phyloP scores from a whole-genome alignment of 176 grass and related monocot species.

The Cenchrus americanus region DNA sequence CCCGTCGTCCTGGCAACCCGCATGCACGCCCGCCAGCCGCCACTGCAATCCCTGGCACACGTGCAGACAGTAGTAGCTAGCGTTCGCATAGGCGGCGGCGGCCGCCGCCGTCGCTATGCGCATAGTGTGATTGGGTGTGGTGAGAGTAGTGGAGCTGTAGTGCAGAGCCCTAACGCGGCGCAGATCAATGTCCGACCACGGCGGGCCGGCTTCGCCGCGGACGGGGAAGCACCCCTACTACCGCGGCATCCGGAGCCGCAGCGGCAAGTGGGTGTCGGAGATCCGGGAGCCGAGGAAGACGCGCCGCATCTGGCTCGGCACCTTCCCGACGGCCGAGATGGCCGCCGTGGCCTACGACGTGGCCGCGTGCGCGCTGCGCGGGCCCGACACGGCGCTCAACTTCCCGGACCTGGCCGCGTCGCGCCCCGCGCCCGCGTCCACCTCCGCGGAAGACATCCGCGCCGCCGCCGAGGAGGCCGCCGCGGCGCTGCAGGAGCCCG shows the following conservation, averaged over 20 bases:
- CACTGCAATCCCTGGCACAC: not conserved
- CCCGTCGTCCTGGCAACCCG: slow-evolving; percentile 22
- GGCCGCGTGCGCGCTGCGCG: slow-evolving; percentile 69
- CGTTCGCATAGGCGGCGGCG: too few relatives aligned
- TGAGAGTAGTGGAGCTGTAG: not conserved
- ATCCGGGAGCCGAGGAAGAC: slow-evolving; percentile 93
- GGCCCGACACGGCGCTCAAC: slow-evolving; percentile 75
- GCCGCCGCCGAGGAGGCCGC: slow-evolving; percentile 66
- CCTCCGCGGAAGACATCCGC: slow-evolving; percentile 76
- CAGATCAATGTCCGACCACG: slow-evolving; percentile 34
- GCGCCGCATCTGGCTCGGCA: slow-evolving; percentile 95
- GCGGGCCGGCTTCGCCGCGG: slow-evolving; percentile 26
- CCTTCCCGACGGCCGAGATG: slow-evolving; percentile 91
- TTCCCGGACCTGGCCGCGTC: slow-evolving; percentile 59
- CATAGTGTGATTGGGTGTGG: slow-evolving; percentile 5
- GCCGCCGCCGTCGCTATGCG: not conserved
- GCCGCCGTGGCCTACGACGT: slow-evolving; percentile 96
- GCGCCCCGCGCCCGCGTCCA: slow-evolving; percentile 56
- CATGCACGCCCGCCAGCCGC: slow-evolving; percentile 12
- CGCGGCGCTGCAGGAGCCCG: not conserved
- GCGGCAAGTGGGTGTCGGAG: slow-evolving; percentile 98
- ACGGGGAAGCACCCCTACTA: slow-evolving; percentile 70
- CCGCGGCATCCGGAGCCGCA: slow-evolving; percentile 85
- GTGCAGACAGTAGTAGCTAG: not conserved
- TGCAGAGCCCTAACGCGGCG: slow-evolving; percentile 24